phyloP scores from a whole-genome alignment of 2,329 filamentous ascomycete genomes.

The Byssochlamys sp. region DNA sequence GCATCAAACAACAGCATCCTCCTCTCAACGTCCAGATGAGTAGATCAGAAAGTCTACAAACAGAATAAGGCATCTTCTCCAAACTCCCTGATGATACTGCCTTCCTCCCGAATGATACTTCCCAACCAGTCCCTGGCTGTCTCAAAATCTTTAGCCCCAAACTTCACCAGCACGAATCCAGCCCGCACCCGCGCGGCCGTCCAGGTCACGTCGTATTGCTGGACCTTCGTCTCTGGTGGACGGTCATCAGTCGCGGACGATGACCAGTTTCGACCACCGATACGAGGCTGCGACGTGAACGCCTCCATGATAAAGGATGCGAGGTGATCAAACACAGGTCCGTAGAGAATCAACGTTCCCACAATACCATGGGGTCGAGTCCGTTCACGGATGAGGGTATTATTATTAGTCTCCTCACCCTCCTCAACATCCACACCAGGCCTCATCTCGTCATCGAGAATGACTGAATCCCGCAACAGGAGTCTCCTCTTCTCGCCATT shows the following conservation, averaged over 20 bases:
- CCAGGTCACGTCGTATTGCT: conserved; percentile 56
- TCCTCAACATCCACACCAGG: conserved; percentile 25
- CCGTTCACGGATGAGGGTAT: conserved; percentile 36
- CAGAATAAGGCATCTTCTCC: conserved; percentile 75
- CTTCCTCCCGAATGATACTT: conserved; percentile 63
- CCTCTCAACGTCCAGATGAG: neutral
- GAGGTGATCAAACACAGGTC: conserved; percentile 56
- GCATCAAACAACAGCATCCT: neutral
- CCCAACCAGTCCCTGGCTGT: conserved; percentile 71
- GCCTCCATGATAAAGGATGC: conserved; percentile 68
- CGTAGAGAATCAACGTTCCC: conserved; percentile 75
- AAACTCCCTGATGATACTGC: conserved; percentile 60
- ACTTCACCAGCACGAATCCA: conserved; percentile 82
- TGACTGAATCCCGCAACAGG: conserved; percentile 74
- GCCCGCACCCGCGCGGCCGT: conserved; percentile 65
- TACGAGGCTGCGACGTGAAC: conserved; percentile 66
- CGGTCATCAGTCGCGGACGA: conserved; percentile 11
- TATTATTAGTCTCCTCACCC: conserved; percentile 1
- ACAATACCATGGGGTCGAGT: conserved; percentile 70
- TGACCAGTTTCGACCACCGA: conserved; percentile 70
- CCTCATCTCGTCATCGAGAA: conserved; percentile 53
- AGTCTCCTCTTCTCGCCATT: conserved; percentile 46
- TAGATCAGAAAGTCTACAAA: conserved; percentile 32
- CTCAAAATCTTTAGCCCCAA: conserved; percentile 73
- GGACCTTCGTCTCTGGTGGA: conserved; percentile 31